These are phyloP conservation scores for Aspergillus chevalieri DNA, from an alignment of 2,329 filamentous ascomycete genomes.

Conservation along the genomic window DNA sequence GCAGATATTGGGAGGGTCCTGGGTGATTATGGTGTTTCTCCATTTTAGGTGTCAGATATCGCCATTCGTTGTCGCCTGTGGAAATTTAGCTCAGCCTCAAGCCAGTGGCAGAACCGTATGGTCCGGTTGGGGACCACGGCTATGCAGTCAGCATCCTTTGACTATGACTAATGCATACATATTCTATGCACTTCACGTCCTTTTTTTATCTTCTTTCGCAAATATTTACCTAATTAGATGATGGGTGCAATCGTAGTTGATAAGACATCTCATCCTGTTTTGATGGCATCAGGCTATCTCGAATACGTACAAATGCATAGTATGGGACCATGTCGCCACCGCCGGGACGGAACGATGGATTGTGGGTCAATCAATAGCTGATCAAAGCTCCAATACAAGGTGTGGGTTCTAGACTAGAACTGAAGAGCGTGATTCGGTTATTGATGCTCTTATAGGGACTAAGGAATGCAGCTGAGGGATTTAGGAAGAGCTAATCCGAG, in stretches of 20 bases:
- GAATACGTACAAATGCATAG: not conserved
- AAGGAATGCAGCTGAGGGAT: too few relatives aligned
- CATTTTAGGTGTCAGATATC: constrained; percentile 3
- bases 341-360: not conserved
- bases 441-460: not conserved
- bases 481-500: too few relatives aligned
- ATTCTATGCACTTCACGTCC: not conserved
- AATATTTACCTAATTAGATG: not conserved
- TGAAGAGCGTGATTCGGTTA: not conserved
- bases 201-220: not conserved
- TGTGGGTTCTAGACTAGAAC: not conserved
- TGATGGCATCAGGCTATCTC: not conserved
- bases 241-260: not conserved
- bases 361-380: not conserved
- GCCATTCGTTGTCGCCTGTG: not conserved
- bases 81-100: not conserved
- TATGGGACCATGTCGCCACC: not conserved
- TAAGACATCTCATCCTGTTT: not conserved
- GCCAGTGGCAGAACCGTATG: not conserved
- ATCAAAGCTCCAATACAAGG: not conserved
- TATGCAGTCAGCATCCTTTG: not conserved
- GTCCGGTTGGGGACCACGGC: not conserved
- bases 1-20: constrained; percentile 30
- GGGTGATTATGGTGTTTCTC: constrained; percentile 8
- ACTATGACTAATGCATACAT: not conserved